Conservation (phyloP, 495 filamentous ascomycete genomes). For the Aspergillus conjunctus region DNA sequence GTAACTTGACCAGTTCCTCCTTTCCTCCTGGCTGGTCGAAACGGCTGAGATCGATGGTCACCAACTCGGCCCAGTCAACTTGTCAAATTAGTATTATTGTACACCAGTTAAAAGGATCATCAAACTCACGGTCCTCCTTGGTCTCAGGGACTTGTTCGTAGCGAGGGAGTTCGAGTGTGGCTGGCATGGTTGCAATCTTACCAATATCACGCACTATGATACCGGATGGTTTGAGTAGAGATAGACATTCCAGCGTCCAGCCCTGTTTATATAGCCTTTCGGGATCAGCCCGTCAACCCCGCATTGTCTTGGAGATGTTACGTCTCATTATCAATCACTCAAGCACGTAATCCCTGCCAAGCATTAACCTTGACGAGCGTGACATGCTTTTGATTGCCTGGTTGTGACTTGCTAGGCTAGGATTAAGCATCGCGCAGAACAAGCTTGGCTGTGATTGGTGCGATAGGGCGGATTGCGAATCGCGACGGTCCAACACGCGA, state of each 20-base stretch:
- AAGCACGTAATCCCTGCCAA: slow-evolving; percentile 39
- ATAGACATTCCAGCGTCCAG: too few relatives aligned
- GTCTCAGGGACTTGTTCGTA: slow-evolving; percentile 54
- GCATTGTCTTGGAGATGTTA: slow-evolving; percentile 7
- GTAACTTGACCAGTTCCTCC: slow-evolving; percentile 54
- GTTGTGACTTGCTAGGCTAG: too few relatives aligned
- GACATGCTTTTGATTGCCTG: not conserved
- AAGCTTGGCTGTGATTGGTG: too few relatives aligned
- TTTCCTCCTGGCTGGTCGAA: slow-evolving; percentile 57
- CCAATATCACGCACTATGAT: too few relatives aligned
- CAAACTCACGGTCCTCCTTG: slow-evolving; percentile 44
- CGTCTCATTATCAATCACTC: not conserved
- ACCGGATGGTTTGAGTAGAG: slow-evolving; percentile 5
- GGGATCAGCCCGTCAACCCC: not conserved
- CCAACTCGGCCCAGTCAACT: slow-evolving; percentile 59
- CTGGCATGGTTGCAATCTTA: not conserved
- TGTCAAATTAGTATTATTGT: slow-evolving; percentile 12
- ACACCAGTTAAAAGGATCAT: not conserved
- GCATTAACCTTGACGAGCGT: not conserved
- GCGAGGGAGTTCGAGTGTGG: slow-evolving; percentile 10
- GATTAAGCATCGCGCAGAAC: too few relatives aligned
- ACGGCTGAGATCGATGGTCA: slow-evolving; percentile 55
- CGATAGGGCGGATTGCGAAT: too few relatives aligned
- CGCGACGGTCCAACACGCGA: too few relatives aligned
- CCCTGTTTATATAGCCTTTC: too few relatives aligned